A percentile compares a stretch with the other conserved stretches of the same genome.
These are phyloP conservation scores for Elongisporangium anandrum DNA, from an alignment of 352 stramenopile species.

Conservation along the genomic window DNA sequence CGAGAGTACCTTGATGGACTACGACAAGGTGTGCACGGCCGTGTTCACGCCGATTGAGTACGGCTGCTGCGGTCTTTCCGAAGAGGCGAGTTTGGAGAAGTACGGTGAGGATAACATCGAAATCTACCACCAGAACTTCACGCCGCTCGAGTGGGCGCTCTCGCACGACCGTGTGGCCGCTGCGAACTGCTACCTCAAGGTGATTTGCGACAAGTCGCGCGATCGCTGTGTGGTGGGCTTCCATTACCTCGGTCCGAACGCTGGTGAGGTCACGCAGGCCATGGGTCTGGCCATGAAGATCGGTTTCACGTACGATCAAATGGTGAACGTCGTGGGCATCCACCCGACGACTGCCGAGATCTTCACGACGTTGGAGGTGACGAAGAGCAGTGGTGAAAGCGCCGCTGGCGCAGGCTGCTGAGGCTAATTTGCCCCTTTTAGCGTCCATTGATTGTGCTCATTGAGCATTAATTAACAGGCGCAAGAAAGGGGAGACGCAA, in stretches of 20 bases:
- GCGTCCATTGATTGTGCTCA: slow-evolving; percentile 29
- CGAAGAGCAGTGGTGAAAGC: slow-evolving; percentile 91
- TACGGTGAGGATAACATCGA: slow-evolving; percentile 91
- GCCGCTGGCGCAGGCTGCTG: slow-evolving; percentile 95
- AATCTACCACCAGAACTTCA: slow-evolving; percentile 96
- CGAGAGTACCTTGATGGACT: slow-evolving; percentile 86
- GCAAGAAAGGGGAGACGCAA: slow-evolving; percentile 20
- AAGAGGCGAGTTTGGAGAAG: slow-evolving; percentile 91
- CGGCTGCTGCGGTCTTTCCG: slow-evolving; percentile 93
- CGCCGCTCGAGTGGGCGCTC: slow-evolving; percentile 94
- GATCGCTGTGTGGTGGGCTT: slow-evolving; percentile 93
- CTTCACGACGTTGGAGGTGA: slow-evolving; percentile 93
- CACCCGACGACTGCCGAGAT: slow-evolving; percentile 96
- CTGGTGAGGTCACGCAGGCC: slow-evolving; percentile 93
- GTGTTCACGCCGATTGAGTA: slow-evolving; percentile 99
- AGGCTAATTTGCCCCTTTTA: slow-evolving; percentile 87
- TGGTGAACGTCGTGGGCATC: slow-evolving; percentile 93
- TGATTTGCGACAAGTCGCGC: slow-evolving; percentile 90
- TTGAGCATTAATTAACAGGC: not conserved
- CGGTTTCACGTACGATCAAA: slow-evolving; percentile 91
- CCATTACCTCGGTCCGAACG: slow-evolving; percentile 98
- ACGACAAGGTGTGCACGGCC: slow-evolving; percentile 88
- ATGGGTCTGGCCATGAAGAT: slow-evolving; percentile 95
- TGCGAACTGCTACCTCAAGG: slow-evolving; percentile 93
- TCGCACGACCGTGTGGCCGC: slow-evolving; percentile 48